These are phyloP conservation scores for Iberis amara DNA, from an alignment of 441 rosid genomes.

Conservation along the genomic window DNA sequence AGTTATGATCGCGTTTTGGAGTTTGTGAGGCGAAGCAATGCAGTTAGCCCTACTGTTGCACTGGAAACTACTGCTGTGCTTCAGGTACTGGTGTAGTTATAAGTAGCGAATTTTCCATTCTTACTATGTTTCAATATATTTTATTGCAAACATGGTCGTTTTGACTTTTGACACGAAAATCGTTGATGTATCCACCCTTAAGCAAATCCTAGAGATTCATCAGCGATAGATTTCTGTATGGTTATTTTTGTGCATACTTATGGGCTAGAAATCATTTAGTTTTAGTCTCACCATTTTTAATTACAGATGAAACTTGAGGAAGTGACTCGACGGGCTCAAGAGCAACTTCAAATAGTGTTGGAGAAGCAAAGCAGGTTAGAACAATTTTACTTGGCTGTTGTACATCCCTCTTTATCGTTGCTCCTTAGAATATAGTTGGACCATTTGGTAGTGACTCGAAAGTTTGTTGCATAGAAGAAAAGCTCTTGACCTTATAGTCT, in stretches of 20 bases:
- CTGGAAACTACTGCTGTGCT: constrained; percentile 94
- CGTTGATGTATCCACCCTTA: constrained; percentile 4
- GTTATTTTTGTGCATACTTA: constrained; percentile 11
- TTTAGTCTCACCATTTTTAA: constrained; percentile 8
- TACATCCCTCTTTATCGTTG: not conserved
- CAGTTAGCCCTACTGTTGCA: constrained; percentile 91
- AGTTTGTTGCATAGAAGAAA: constrained; percentile 22
- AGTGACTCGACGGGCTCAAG: constrained; percentile 97
- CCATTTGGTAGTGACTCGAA: constrained; percentile 18
- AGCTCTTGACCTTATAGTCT: constrained; percentile 9
- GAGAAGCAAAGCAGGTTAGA: constrained; percentile 94
- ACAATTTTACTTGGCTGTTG: constrained; percentile 13
- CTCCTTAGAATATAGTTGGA: constrained; percentile 7
- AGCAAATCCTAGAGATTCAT: constrained; percentile 11
- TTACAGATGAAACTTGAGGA: constrained; percentile 82
- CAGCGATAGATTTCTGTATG: constrained; percentile 8
- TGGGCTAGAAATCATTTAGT: constrained; percentile 1
- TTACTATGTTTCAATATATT: too few species aligned
- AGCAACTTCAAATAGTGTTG: constrained; percentile 88
- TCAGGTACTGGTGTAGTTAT: constrained; percentile 63
- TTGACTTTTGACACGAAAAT: constrained; percentile 12
- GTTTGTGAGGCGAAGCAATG: constrained; percentile 91
- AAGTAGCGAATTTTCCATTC: constrained; percentile 12
- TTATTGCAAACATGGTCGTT: constrained; percentile 4
- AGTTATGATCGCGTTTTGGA: constrained; percentile 86